These are phyloP conservation scores for Vitis hybrid DNA, from an alignment of 177 flowering plant genomes.

Conservation along the genomic window DNA sequence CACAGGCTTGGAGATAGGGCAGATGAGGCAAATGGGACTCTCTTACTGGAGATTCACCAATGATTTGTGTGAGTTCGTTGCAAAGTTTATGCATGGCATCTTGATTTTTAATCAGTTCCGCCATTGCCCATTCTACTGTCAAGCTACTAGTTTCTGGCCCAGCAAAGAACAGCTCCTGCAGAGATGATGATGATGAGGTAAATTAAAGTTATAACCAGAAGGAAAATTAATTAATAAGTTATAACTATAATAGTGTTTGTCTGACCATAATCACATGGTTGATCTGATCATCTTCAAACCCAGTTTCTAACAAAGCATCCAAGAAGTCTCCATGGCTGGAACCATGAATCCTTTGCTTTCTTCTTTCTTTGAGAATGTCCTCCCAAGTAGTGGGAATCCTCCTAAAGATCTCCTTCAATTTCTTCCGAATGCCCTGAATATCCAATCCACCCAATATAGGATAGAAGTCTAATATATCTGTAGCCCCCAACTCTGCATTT, in stretches of 20 bases:
- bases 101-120: constrained; percentile 2
- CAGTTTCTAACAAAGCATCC: constrained; percentile 11
- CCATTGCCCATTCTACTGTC: constrained; percentile 17
- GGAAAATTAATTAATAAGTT: not conserved
- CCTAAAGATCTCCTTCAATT: not conserved
- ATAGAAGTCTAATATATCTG: constrained; percentile 34
- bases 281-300: constrained; percentile 15
- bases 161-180: constrained; percentile 27
- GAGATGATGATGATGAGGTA: not conserved
- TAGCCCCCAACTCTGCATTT: constrained; percentile 11
- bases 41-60: not conserved
- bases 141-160: constrained; percentile 28
- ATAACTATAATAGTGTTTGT: not conserved
- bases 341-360: not conserved
- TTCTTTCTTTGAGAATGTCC: constrained; percentile 30
- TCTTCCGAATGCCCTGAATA: constrained; percentile 25
- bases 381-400: constrained; percentile 18
- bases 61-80: not conserved
- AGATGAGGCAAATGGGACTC: not conserved
- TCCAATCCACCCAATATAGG: constrained; percentile 25
- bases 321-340: constrained; percentile 25
- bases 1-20: not conserved
- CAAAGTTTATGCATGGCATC: not conserved
- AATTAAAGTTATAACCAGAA: not conserved
- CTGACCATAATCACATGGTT: constrained; percentile 12